A percentile compares a stretch with the other conserved stretches of the same genome.
Conservation (phyloP, 2,329 filamentous ascomycete species). For the Talaromyces sp. region DNA sequence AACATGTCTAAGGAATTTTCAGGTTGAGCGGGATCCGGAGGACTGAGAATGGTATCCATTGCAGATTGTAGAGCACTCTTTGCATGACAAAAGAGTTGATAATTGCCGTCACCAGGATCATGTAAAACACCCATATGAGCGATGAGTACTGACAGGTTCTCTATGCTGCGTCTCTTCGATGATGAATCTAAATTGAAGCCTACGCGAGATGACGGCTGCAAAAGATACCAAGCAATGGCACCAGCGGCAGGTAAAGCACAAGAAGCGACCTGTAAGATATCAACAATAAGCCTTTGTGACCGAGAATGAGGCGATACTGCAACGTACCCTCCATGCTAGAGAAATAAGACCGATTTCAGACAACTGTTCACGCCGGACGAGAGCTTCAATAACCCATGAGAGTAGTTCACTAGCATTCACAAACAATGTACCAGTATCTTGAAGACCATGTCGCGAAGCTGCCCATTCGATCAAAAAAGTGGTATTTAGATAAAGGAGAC, state of each 20-base stretch:
- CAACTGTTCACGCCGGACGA: conserved; percentile 16
- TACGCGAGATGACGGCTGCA: conserved; percentile 12
- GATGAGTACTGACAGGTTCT: conserved; percentile 16
- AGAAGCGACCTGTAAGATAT: conserved; percentile 8
- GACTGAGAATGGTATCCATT: conserved; percentile 18
- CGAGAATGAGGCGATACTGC: neutral
- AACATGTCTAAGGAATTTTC: conserved; percentile 13
- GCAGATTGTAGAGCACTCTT: conserved; percentile 16
- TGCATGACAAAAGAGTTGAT: conserved; percentile 16
- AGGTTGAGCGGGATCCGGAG: conserved; percentile 1
- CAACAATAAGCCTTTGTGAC: neutral
- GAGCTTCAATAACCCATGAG: conserved; percentile 16
- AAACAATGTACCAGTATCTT: conserved; percentile 4
- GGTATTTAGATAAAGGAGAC: conserved; percentile 13
- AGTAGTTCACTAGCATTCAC: conserved; percentile 15
- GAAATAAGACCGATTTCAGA: conserved; percentile 10
- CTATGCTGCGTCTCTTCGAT: conserved; percentile 12
- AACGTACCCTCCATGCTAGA: conserved; percentile 16
- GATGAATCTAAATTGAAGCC: conserved; percentile 13
- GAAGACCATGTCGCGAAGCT: conserved; percentile 14
- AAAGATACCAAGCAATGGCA: conserved; percentile 15
- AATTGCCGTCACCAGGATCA: conserved; percentile 17
- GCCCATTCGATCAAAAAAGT: conserved; percentile 19
- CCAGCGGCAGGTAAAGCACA: conserved; percentile 16
- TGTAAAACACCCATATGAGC: conserved; percentile 16